phyloP scores from a whole-genome alignment of 306 rosid genomes.

The Hylodesmum podocarpum region DNA sequence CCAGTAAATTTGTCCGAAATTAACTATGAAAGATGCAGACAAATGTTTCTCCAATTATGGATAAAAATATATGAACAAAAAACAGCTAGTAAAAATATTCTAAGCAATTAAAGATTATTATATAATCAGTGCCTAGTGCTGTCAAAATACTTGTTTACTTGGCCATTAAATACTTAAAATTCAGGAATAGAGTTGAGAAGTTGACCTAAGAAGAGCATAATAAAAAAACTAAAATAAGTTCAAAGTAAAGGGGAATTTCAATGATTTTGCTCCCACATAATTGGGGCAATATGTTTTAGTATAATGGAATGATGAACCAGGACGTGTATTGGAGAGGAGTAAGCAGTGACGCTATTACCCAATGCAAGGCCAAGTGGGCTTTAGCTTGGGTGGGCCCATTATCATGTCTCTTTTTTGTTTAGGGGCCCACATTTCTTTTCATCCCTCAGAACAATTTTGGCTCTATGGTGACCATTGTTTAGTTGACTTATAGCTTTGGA shows the following conservation, averaged over 20 bases:
- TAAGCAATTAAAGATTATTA: not conserved
- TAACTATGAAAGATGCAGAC: not conserved
- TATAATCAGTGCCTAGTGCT: not conserved
- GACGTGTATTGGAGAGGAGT: constrained; percentile 3
- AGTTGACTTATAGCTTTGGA: constrained; percentile 28
- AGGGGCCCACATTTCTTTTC: constrained; percentile 45
- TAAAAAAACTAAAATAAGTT: not conserved
- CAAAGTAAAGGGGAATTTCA: constrained; percentile 22
- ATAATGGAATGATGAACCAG: not conserved
- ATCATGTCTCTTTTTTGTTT: constrained; percentile 15
- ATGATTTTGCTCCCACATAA: constrained; percentile 47
- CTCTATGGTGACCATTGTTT: constrained; percentile 9
- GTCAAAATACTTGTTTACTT: not conserved
- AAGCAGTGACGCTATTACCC: constrained; percentile 12
- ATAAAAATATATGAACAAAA: not conserved
- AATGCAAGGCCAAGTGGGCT: constrained; percentile 46
- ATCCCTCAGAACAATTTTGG: not conserved
- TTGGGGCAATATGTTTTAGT: constrained; percentile 29
- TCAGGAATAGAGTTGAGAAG: not conserved
- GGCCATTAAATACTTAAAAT: not conserved
- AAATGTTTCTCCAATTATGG: not conserved
- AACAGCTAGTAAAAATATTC: not conserved
- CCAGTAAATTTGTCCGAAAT: not conserved
- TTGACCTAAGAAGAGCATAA: not conserved
- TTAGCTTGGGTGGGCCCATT: constrained; percentile 41